Base-by-base conservation (phyloP, 2,329 filamentous ascomycete genomes). In the Fusarium temperatum region DNA sequence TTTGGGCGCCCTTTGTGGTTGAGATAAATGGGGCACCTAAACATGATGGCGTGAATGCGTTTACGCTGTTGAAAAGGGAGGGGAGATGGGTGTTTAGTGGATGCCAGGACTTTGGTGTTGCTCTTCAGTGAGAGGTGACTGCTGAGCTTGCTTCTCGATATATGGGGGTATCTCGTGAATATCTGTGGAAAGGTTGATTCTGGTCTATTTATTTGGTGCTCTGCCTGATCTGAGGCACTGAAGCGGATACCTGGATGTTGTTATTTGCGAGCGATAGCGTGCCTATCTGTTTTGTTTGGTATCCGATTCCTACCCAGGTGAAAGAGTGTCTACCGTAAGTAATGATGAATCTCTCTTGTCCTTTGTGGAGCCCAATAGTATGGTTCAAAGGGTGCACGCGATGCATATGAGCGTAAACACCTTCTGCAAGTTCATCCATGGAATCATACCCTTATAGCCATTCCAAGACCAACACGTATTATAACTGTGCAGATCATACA, bases 1-100 rank as follows among this genome's bases (percentile, higher is more conserved):
- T 72, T 9, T 72, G 68, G 68, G 63, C 68, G 1, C 68, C 68
- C 10, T 71, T 71, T 45, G 68, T 72, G 22, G 63, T 72, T 17
- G 56, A 72, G 24, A 71, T 72, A 3, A 47, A 72, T 4, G 56
- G 63, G 3, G 26, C 28, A 12, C 56, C 53, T 30, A 44, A 30
- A 2, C 51, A 72, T 28, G 39, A 54, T 10, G 68, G 68, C 1
- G 56, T 58, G 1, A 68, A 71, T 41, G 41, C 57, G 0, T 68
- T 71, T 26, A 68, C 62, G 4, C 47, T 71, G 10, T 20, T 71
- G 3, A 55, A 17, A 6, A 44, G 22, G 22, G 36, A 44, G 0
- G 51, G 48, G 0, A 63, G 22, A 30, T 72, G 68, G 68, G 17
- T 61, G 6, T 71, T 71, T 18, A 53, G 62, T 26, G 62, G 68